Conservation (phyloP, 2,329 filamentous ascomycete genomes). For the Stagonosporopsis chrysanthemi region DNA sequence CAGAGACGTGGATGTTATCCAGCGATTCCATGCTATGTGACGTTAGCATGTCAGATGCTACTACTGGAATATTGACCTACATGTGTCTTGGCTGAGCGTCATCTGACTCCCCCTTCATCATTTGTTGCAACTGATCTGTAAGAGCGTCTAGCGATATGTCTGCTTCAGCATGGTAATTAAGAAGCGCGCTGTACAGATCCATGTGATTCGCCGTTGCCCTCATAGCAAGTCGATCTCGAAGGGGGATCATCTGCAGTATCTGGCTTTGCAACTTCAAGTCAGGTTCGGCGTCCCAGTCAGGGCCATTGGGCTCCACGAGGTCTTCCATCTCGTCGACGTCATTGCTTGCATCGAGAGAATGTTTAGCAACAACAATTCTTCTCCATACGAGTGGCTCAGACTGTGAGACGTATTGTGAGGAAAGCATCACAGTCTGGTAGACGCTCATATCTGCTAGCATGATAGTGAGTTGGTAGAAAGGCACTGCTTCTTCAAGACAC, state of each 20-base stretch:
- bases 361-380: neutral
- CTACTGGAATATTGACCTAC: constrained; percentile 23
- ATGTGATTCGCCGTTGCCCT: constrained; percentile 17
- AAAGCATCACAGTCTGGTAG: constrained; percentile 33
- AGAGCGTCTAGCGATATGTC: constrained; percentile 24
- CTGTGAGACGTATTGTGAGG: constrained; percentile 5
- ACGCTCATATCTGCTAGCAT: constrained; percentile 36
- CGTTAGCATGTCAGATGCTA: constrained; percentile 9
- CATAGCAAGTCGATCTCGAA: neutral
- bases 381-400: constrained; percentile 10
- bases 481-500: constrained; percentile 26
- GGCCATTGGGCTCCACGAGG: constrained; percentile 40
- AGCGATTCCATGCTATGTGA: constrained; percentile 32
- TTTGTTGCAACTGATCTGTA: constrained; percentile 21
- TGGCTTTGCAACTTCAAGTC: constrained; percentile 19
- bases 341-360: constrained; percentile 1
- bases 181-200: constrained; percentile 27
- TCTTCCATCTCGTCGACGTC: constrained; percentile 31
- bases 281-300: constrained; percentile 20
- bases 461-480: constrained; percentile 40
- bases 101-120: constrained; percentile 18
- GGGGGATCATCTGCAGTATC: constrained; percentile 4
- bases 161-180: neutral
- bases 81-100: constrained; percentile 26
- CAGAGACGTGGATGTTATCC: constrained; percentile 28